Evolutionary conservation across 768 basidiomycete genomes (phyloP), one percentile per base, ranked within the genome.

Genomic region (Panaeolus papilionaceus): DNA sequence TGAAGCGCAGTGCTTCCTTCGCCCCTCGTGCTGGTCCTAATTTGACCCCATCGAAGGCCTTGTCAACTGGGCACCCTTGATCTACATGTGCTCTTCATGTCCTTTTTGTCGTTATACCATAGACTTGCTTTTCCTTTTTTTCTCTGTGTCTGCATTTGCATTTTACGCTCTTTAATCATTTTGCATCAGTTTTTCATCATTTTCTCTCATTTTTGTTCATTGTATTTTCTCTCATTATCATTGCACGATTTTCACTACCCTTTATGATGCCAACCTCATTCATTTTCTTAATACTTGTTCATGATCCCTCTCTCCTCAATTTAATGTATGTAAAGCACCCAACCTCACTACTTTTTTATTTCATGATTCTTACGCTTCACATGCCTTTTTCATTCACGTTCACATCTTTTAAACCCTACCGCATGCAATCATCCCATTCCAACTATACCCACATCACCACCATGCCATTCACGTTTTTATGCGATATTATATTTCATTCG

Each of bases 301-400:
- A 18, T 45, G 45, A 42, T 10, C 16, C n/a, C 6, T 45, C 18
- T n/a, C 6, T 18, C n/a, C 45, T 16, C 16, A 45, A n/a, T 45
- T 45, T 45, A 45, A 45, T 45, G 45, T 45, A 45, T 45, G 45
- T 45, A 45, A 20, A 45, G 16, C 4, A 45, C 45, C 16, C 16
- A 11, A 18, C n/a, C 45, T 0, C 23, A 4, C 23, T 8, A 23
- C 23, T 28, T 51, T 51, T 51, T 51, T 28, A 12, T 51, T 51
- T 20, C 23, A 51, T 51, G 49, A 51, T 51, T 51, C 10, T 51
- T 28, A 51, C 26, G 26, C 49, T 51, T 51, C 26, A 51, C 49
- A 51, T 51, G 26, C 20, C 49, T 28, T 51, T 28, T 9, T n/a
- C 49, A 28, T 51, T 28, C 45, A n/a, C 49, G 9, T 51, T 18